A percentile compares a stretch with the other conserved stretches of the same genome.
Evolutionary conservation across 257 asterid species (phyloP).

Genomic region (Asclepias syriaca): DNA sequence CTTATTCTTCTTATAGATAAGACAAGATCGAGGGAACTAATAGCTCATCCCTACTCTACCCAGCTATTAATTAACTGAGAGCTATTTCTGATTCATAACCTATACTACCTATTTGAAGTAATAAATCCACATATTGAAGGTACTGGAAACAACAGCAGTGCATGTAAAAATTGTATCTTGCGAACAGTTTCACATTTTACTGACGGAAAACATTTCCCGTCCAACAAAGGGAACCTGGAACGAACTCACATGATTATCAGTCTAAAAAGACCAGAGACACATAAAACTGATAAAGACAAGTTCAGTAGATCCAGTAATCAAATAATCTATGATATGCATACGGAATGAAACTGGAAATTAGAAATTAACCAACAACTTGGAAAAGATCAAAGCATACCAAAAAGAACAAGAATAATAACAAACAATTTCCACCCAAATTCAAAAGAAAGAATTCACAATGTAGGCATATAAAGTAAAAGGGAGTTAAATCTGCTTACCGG

Average conservation of each 20-base stretch:
- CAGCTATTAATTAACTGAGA: neutral
- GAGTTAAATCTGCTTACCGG: conserved; percentile 4
- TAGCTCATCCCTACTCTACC: neutral
- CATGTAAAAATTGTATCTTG: neutral
- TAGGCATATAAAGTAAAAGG: neutral
- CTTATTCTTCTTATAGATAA: neutral
- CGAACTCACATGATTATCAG: neutral
- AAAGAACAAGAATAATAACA: neutral
- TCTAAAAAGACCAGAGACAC: neutral
- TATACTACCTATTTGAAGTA: neutral
- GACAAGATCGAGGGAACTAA: neutral
- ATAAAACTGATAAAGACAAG: neutral
- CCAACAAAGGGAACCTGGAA: neutral
- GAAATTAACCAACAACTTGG: neutral
- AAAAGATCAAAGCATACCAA: neutral
- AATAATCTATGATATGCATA: neutral
- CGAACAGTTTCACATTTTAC: neutral
- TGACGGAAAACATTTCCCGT: neutral
- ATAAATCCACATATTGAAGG: neutral
- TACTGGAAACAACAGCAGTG: neutral
- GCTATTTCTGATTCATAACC: neutral
- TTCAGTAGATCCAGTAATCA: conserved; percentile 12
- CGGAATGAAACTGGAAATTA: neutral
- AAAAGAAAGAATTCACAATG: conserved; percentile 7
- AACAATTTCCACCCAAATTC: neutral